Evolutionary conservation across 2,329 filamentous ascomycete genomes (phyloP), one percentile per base, ranked within the genome.

Genomic region (Didymellaceae sp.): DNA sequence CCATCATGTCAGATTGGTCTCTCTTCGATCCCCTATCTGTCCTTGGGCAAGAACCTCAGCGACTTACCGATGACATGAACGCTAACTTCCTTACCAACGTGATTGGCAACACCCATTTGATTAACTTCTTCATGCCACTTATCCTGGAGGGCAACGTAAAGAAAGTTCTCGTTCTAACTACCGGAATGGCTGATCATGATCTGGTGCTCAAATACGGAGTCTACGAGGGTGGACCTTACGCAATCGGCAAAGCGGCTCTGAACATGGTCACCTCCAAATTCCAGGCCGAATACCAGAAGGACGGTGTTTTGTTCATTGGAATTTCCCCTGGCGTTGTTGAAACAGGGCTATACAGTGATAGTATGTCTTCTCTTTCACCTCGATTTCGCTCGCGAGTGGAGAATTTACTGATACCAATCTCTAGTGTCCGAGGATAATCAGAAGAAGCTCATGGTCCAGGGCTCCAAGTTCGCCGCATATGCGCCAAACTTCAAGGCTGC

Each of bases 221-320:
- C 2, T 32, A 32, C 10, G 51, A 55, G 22, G 57, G 39, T 1
- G 61, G 71, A 0, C 58, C 69, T 0, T 79, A 79, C 52, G 55
- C 70, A 8, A 61, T 69, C 17, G 65, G 64, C 22, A 79, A 79
- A 54, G 74, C 70, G 0, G 75, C 68, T 1, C 53, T 76, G 55
- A 79, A 78, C 53, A 62, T 77, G 14, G 48, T 70, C 1, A 63
- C 76, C 3, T 72, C 74, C 8, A 78, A 78, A 59, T 78, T 74
- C 52, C 68, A 66, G 2, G 72, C 64, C 2, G 65, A 74, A 46
- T 67, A 55, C 13, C 50, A 59, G 31, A 43, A 60, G 13, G 56
- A 66, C 0, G 64, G 63, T 2, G 53, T 68, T 3, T 13, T 57
- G n/a, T 63, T 68, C 26, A 3, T 67, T 21, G 32, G 34, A 16